phyloP scores from a whole-genome alignment of 139 green algal genomes.

The Micractinium sp. region DNA sequence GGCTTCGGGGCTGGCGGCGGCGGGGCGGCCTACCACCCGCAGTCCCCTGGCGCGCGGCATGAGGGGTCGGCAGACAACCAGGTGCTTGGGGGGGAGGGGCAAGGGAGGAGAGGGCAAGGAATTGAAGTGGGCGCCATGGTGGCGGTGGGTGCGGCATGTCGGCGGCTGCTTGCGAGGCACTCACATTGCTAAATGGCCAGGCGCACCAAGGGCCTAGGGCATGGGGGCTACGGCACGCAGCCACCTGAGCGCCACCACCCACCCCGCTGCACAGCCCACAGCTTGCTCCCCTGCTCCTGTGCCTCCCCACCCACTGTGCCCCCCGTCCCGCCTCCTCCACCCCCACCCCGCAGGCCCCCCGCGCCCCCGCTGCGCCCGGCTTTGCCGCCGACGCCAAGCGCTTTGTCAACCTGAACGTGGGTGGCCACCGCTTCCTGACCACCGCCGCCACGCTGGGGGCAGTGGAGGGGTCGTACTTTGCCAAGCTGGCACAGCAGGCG shows the following conservation, averaged over 20 bases:
- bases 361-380: neutral
- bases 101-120: too few relatives aligned
- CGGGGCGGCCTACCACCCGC: neutral
- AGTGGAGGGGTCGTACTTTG: conserved; percentile 45
- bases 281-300: too few relatives aligned
- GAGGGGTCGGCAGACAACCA: conserved; percentile 22
- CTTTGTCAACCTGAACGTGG: conserved; percentile 51
- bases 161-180: too few relatives aligned
- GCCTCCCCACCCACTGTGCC: neutral
- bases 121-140: too few relatives aligned
- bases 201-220: too few relatives aligned
- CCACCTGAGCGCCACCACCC: too few relatives aligned
- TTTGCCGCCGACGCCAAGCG: neutral
- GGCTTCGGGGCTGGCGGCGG: neutral
- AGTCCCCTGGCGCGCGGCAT: neutral
- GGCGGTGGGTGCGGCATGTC: neutral
- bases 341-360: neutral
- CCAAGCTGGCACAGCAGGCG: conserved; percentile 45
- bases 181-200: too few relatives aligned
- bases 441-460: conserved; percentile 48
- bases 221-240: too few relatives aligned
- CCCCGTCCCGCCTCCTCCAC: neutral
- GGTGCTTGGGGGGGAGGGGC: neutral
- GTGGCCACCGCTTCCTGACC: conserved; percentile 44
- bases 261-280: too few relatives aligned